Evolutionary conservation across 1,284 basidiomycete species (phyloP), one percentile per base, ranked within the genome.

Genomic region (Boletus semigastroideus): DNA sequence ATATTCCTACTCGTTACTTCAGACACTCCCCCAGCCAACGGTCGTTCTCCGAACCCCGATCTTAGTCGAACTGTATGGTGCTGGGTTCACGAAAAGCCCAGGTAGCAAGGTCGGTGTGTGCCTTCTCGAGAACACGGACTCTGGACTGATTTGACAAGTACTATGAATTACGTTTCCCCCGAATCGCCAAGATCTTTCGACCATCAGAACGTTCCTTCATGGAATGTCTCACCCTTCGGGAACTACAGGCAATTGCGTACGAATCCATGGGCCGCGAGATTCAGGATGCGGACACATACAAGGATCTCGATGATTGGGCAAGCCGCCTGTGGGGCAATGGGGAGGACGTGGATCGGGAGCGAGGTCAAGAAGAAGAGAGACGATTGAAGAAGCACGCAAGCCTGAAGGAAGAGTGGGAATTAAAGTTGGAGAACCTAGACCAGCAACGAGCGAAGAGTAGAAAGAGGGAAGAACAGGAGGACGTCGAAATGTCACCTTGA

Each of bases 141-240:
- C 25, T 42, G 37, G n/a, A 53, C 43, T 36, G n/a, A 53, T 44
- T 33, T 2, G 3, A 49, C 13, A 59, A 92, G 87, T 76, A 84
- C 56, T 94, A 93, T 62, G 90, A 90, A 61, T 74, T 93, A 4
- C 85, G 92, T 6, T 94, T 90, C 68, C 90, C 92, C 0, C 78
- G 92, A 40, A 74, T 93, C 22, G 74, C 77, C 28, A 92, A 92
- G 63, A 71, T 86, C 4, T 82, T 80, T 62, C 79, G 83, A 7
- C 59, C 70, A 0, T 68, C 61, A 13, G 88, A 91, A 51, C 79
- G 90, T 16, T 65, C 73, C 11, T 91, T 88, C 83, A 71, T 65
- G 19, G 79, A 84, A 30, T 80, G 80, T 59, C 60, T 75, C 14
- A 69, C 73, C 10, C 66, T 84, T 10, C 62, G 73, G 27, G 72